These are phyloP conservation scores for Royoungia palumana DNA, from an alignment of 768 basidiomycete species.

Conservation along the genomic window DNA sequence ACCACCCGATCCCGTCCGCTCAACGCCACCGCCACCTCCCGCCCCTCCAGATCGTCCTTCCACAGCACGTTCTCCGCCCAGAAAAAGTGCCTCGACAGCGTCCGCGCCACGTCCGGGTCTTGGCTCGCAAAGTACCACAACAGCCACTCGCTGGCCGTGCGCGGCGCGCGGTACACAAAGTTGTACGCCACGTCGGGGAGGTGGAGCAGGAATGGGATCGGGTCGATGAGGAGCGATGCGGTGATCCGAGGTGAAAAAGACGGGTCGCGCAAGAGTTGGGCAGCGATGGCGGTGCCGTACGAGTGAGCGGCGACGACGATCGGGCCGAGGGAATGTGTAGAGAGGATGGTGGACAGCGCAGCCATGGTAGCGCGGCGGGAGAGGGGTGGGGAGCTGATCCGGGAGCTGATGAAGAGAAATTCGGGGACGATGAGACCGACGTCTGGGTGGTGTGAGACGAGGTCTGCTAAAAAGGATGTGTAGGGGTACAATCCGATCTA, in stretches of 20 bases:
- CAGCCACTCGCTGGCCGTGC: conserved; percentile 57
- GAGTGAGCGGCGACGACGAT: conserved; percentile 56
- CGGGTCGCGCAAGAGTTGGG: conserved; percentile 47
- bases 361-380: conserved; percentile 38
- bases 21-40: conserved; percentile 34
- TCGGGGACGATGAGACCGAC: conserved; percentile 60
- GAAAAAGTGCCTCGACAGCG: conserved; percentile 60
- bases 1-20: conserved; percentile 44
- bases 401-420: conserved; percentile 57
- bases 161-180: conserved; percentile 59
- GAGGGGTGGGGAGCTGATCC: conserved; percentile 53
- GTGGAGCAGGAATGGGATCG: conserved; percentile 63
- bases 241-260: conserved; percentile 35
- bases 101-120: conserved; percentile 59
- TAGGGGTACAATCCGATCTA: conserved; percentile 67
- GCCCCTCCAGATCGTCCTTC: conserved; percentile 48
- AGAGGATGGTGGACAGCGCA: conserved; percentile 44
- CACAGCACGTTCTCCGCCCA: conserved; percentile 63
- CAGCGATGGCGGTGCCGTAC: conserved; percentile 57
- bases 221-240: conserved; percentile 54
- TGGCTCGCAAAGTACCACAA: conserved; percentile 66
- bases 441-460: conserved; percentile 43
- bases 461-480: conserved; percentile 45
- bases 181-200: conserved; percentile 61
- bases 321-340: conserved; percentile 35